Evolutionary conservation across 2,329 filamentous ascomycete species (phyloP).

Genomic region (Ophiocordyceps camponoti-saundersi): DNA sequence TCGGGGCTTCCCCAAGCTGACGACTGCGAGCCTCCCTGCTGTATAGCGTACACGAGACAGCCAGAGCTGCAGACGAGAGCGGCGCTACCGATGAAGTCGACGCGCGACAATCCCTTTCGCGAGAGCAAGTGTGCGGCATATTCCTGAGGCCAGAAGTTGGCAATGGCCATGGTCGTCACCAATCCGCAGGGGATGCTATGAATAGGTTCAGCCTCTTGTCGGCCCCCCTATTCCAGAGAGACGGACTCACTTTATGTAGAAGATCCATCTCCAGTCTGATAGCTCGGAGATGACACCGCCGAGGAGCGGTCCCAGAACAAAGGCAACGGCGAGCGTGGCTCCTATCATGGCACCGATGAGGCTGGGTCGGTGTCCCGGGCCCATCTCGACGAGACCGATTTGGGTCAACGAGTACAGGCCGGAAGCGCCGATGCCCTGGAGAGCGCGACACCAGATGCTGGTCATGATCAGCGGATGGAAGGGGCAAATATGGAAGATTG

Average conservation of each 20-base stretch:
- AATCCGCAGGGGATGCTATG: constrained; percentile 31
- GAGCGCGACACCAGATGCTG: constrained; percentile 39
- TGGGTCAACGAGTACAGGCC: constrained; percentile 44
- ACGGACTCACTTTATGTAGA: constrained; percentile 39
- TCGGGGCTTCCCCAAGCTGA: constrained; percentile 32
- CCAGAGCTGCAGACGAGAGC: constrained; percentile 34
- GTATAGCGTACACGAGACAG: constrained; percentile 36
- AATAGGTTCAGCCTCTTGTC: constrained; percentile 3
- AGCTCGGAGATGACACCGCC: constrained; percentile 38
- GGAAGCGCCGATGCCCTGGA: constrained; percentile 44
- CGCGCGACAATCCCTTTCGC: constrained; percentile 24
- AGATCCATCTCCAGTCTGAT: constrained; percentile 40
- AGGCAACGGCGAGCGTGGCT: constrained; percentile 36
- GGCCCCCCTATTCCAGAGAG: too few species aligned
- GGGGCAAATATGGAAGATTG: background rate
- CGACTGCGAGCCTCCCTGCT: constrained; percentile 36
- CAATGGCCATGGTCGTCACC: constrained; percentile 26
- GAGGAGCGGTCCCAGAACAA: constrained; percentile 39
- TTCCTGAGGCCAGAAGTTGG: constrained; percentile 26
- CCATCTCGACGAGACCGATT: constrained; percentile 38
- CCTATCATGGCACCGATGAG: constrained; percentile 38
- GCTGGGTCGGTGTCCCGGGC: constrained; percentile 32
- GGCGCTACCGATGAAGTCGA: constrained; percentile 34
- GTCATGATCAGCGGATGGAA: constrained; percentile 5
- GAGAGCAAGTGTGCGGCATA: constrained; percentile 18